Evolutionary conservation across 129 eudicot genomes (phyloP).

Genomic region (Deinandra increscens): DNA sequence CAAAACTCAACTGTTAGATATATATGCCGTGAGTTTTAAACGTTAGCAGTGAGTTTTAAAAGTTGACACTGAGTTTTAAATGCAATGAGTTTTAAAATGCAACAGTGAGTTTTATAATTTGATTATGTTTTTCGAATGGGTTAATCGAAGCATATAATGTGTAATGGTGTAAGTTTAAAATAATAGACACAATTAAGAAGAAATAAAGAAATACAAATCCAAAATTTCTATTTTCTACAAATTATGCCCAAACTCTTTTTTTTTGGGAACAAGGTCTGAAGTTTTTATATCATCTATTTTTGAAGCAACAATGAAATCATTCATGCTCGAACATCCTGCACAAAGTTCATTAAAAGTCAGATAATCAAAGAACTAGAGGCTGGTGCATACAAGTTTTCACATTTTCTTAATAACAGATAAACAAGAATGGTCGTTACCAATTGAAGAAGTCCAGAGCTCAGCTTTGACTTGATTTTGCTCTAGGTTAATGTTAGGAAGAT

Average conservation of each 20-base stretch:
- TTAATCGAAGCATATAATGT: conserved; percentile 2
- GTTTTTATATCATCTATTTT: conserved; percentile 72
- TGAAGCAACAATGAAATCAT: conserved; percentile 95
- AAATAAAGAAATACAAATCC: conserved; percentile 7
- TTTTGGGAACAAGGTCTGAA: conserved; percentile 86
- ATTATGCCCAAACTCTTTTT: conserved; percentile 88
- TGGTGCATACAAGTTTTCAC: no score
- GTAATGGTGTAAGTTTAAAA: neutral
- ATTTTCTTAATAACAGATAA: no score
- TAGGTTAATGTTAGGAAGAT: conserved; percentile 62
- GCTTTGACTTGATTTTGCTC: conserved; percentile 79
- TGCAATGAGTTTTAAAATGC: no score
- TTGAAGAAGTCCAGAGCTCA: conserved; percentile 67
- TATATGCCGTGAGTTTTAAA: no score
- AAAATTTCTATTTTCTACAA: conserved; percentile 16
- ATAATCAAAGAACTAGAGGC: neutral
- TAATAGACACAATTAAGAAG: neutral
- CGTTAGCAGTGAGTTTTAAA: no score
- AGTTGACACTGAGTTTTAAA: no score
- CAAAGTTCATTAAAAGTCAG: neutral
- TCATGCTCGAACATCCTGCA: conserved; percentile 84
- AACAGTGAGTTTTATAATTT: no score
- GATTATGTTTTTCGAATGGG: conserved; percentile 3
- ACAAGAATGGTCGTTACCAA: conserved; percentile 42
- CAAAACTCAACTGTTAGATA: no score